Evolutionary conservation across 2,329 filamentous ascomycete genomes (phyloP).

Genomic region (Neonectria coccinea): DNA sequence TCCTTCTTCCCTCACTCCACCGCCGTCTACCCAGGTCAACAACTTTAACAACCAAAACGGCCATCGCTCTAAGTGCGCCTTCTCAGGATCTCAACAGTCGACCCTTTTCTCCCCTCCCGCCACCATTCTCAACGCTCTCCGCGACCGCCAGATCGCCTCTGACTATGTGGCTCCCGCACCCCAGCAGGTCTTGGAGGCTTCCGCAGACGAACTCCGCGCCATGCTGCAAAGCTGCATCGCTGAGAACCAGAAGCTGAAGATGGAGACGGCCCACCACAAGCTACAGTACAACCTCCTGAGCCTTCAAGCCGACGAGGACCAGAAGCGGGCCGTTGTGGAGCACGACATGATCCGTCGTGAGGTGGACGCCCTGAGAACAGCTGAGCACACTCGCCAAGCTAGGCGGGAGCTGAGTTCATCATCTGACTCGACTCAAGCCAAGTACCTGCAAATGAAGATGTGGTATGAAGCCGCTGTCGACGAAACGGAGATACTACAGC

Average conservation of each 20-base stretch:
- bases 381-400: constrained; percentile 75
- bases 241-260: constrained; percentile 74
- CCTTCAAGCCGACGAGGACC: constrained; percentile 85
- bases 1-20: constrained; percentile 69
- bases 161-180: constrained; percentile 62
- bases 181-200: constrained; percentile 64
- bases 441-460: constrained; percentile 72
- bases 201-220: constrained; percentile 65
- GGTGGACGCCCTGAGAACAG: constrained; percentile 83
- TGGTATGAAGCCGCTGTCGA: constrained; percentile 74
- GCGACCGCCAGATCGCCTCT: constrained; percentile 46
- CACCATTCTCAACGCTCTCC: constrained; percentile 55
- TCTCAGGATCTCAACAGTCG: constrained; percentile 59
- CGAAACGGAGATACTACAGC: constrained; percentile 72
- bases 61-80: constrained; percentile 43
- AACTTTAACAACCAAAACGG: constrained; percentile 45
- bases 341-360: constrained; percentile 91
- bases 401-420: constrained; percentile 64
- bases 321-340: constrained; percentile 89
- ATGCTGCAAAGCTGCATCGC: constrained; percentile 67
- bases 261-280: constrained; percentile 90
- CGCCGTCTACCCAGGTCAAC: constrained; percentile 65
- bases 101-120: constrained; percentile 66
- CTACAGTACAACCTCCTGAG: constrained; percentile 87
- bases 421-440: constrained; percentile 65